These are phyloP conservation scores for Trichaptum fuscoviolaceum DNA, from an alignment of 768 basidiomycete genomes.

Conservation along the genomic window DNA sequence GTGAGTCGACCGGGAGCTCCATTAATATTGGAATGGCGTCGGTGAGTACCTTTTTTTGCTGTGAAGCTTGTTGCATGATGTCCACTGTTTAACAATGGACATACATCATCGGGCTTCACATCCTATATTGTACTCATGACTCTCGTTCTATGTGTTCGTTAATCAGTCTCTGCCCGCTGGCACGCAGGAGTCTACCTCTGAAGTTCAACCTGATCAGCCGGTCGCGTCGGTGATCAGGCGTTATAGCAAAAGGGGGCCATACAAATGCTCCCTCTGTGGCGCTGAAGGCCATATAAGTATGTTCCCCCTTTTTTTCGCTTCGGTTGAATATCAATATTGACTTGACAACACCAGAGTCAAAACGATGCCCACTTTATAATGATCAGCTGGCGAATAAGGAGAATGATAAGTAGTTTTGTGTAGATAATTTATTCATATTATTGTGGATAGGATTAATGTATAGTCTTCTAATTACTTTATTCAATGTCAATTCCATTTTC, in stretches of 20 bases:
- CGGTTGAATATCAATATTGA: neutral
- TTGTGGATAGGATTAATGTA: neutral
- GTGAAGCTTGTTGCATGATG: too few species aligned
- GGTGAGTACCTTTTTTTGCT: too few species aligned
- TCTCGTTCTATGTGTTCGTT: too few species aligned
- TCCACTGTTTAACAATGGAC: too few species aligned
- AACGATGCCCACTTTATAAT: neutral
- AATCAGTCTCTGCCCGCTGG: too few species aligned
- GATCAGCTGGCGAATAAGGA: neutral
- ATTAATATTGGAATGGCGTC: neutral
- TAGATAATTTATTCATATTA: too few species aligned
- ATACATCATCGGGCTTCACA: too few species aligned
- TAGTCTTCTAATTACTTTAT: constrained; percentile 6
- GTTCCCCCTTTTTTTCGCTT: neutral
- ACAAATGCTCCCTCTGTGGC: neutral
- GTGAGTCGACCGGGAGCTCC: neutral
- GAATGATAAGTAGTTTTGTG: neutral
- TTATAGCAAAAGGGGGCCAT: neutral
- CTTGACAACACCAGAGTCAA: neutral
- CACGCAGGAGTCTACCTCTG: neutral
- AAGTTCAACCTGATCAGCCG: neutral
- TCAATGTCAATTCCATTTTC: constrained; percentile 5
- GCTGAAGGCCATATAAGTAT: neutral
- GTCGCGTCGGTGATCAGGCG: neutral
- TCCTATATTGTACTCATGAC: too few species aligned